These are phyloP conservation scores for Blattamonas nauphoetae DNA, from an alignment of 78 protist species.

Conservation along the genomic window DNA sequence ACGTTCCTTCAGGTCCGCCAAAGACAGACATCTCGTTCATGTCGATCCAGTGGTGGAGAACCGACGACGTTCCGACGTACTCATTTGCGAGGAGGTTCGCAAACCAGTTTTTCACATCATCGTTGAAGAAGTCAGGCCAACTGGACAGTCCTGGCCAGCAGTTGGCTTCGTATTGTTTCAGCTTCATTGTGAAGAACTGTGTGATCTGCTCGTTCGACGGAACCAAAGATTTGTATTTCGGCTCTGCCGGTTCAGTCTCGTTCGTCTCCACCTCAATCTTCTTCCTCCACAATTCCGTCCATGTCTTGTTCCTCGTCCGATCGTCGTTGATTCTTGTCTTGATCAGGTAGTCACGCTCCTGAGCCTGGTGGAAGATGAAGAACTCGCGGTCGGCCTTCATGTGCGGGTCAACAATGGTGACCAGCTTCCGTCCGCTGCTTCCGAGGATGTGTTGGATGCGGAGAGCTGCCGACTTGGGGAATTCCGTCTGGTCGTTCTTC, in stretches of 20 bases:
- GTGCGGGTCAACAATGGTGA: slow-evolving; percentile 96
- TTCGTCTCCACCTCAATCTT: too few relatives aligned
- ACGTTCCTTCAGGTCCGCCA: slow-evolving; percentile 90
- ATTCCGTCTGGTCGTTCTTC: background rate
- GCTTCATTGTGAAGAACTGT: background rate
- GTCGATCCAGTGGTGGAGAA: slow-evolving; percentile 93
- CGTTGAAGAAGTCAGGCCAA: slow-evolving; percentile 76
- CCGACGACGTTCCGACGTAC: slow-evolving; percentile 37
- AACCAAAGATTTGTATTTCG: background rate
- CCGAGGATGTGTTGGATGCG: background rate
- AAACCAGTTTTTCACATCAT: slow-evolving; percentile 80
- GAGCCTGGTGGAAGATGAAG: slow-evolving; percentile 70
- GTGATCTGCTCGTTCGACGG: background rate
- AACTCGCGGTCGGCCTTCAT: slow-evolving; percentile 72
- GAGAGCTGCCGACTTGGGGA: background rate
- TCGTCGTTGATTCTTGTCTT: slow-evolving; percentile 26
- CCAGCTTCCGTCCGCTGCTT: slow-evolving; percentile 49
- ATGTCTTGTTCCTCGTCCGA: too few relatives aligned
- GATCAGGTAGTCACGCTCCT: background rate
- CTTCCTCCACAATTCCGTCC: too few relatives aligned
- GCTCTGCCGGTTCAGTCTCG: too few relatives aligned
- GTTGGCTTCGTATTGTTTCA: slow-evolving; percentile 72
- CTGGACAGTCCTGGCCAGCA: slow-evolving; percentile 92
- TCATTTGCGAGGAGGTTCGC: slow-evolving; percentile 2
- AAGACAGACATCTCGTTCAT: slow-evolving; percentile 97